Evolutionary conservation across 495 filamentous ascomycete species (phyloP), one percentile per base, ranked within the genome.

Genomic region (Penicillium robsamsonii): DNA sequence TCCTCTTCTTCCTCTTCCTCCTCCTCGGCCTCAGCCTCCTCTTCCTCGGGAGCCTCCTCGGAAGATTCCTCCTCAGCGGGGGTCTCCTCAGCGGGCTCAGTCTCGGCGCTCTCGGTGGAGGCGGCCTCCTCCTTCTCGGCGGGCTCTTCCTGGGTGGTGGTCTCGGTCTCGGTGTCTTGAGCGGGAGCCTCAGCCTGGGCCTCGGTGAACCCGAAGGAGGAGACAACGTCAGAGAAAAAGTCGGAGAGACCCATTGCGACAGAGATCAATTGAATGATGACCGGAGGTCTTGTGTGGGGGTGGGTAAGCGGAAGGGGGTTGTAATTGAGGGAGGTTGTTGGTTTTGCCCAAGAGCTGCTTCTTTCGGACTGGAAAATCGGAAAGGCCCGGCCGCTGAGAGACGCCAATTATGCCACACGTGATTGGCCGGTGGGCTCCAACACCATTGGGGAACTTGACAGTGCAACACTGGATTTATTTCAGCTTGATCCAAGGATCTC

Each of bases 161-260:
- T 61, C 70, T 82, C 79, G 61, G 73, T 72, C 63, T 78, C 69
- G 58, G 78, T 74, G 42, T 54, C 52, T 37, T 46, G 52, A 47
- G 74, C 68, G 57, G 82, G 79, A 65, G 84, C 77, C 72, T 87
- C 84, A 70, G 84, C 84, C 66, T 84, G 77, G 55, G 81, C 74
- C 66, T 83, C 78, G 48, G 81, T 62, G 63, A 87, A 70, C 70
- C 79, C 75, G 58, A 84, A 68, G 66, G 81, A 78, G 62, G 79
- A 77, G 65, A 79, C 71, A 59, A 87, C 69, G 70, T 87, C 80
- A 70, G 79, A 75, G 75, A 90, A 80, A 71, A 84, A 77, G 66
- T 86, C 83, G 62, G 79, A 70, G 73, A 87, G 73, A 73, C 81
- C 78, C 85, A 87, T 88, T 65, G 72, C 79, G 75, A 64, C 58